Evolutionary conservation across 352 stramenopile genomes (phyloP).

Genomic region (Paralagenidium karlingii): DNA sequence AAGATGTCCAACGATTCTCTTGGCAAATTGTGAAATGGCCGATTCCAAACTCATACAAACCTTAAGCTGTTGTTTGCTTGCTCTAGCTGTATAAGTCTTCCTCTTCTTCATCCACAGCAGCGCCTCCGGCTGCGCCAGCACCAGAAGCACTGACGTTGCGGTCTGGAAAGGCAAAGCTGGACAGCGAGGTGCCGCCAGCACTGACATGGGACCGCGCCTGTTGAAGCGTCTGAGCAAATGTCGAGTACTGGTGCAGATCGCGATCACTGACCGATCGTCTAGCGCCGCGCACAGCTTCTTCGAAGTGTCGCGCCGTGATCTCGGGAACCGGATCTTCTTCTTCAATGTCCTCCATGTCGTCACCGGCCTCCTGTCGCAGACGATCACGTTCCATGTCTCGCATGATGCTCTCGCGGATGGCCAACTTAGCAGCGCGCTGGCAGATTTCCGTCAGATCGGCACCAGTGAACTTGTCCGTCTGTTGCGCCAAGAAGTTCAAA

Average conservation of each 20-base stretch:
- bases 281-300: slow-evolving; percentile 94
- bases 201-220: slow-evolving; percentile 93
- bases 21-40: too few relatives aligned
- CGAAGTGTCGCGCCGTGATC: slow-evolving; percentile 93
- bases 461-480: slow-evolving; percentile 99
- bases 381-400: slow-evolving; percentile 96
- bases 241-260: slow-evolving; percentile 90
- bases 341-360: slow-evolving; percentile 85
- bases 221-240: slow-evolving; percentile 87
- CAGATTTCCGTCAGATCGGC: slow-evolving; percentile 99
- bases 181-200: slow-evolving; percentile 83
- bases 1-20: too few relatives aligned
- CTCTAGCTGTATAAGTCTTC: slow-evolving; percentile 96
- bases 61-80: background rate
- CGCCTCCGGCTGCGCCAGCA: slow-evolving; percentile 21
- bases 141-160: slow-evolving; percentile 40
- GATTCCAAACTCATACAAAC: too few relatives aligned
- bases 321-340: slow-evolving; percentile 95
- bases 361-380: slow-evolving; percentile 85
- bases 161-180: slow-evolving; percentile 95
- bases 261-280: slow-evolving; percentile 96
- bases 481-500: slow-evolving; percentile 92
- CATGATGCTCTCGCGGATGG: slow-evolving; percentile 98
- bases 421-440: slow-evolving; percentile 97
- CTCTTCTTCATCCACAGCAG: slow-evolving; percentile 87